Evolutionary conservation across 371 early-diverging fungal genomes (phyloP).

Genomic region (Mortierella sp.): DNA sequence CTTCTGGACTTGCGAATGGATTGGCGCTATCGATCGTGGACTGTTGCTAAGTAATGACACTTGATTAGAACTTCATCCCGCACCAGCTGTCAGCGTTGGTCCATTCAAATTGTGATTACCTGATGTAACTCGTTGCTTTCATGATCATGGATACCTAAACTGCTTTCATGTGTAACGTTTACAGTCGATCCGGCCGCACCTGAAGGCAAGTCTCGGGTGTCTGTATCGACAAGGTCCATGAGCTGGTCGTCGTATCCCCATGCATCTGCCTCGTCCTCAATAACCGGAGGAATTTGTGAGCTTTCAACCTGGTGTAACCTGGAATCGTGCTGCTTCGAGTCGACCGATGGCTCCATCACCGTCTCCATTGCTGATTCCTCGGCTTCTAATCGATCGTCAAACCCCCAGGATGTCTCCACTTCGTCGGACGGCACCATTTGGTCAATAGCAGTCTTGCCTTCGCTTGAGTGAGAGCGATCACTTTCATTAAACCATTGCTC

Average conservation of each 20-base stretch:
- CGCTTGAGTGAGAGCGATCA: conserved; percentile 17
- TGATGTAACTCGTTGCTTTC: neutral
- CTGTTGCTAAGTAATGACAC: neutral
- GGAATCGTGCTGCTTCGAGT: neutral
- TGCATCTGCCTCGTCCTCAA: conserved; percentile 28
- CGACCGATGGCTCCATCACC: neutral
- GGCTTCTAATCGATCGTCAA: conserved; percentile 12
- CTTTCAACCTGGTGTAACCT: neutral
- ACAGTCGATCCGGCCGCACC: neutral
- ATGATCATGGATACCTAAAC: neutral
- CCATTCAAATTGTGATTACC: too few relatives aligned
- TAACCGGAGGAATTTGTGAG: conserved; percentile 22
- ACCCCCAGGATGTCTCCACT: conserved; percentile 12
- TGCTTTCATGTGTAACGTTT: neutral
- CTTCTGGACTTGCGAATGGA: conserved; percentile 18
- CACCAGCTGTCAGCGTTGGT: too few relatives aligned
- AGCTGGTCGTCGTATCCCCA: conserved; percentile 42
- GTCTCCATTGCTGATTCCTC: neutral
- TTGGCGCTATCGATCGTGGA: neutral
- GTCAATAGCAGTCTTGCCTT: conserved; percentile 9
- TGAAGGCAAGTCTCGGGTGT: neutral
- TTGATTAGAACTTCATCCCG: neutral
- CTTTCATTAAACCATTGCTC: neutral
- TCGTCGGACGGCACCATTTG: neutral
- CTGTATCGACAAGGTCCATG: conserved; percentile 24